These are phyloP conservation scores for Leccinum proximum DNA, from an alignment of 1,284 basidiomycete genomes.

Conservation along the genomic window DNA sequence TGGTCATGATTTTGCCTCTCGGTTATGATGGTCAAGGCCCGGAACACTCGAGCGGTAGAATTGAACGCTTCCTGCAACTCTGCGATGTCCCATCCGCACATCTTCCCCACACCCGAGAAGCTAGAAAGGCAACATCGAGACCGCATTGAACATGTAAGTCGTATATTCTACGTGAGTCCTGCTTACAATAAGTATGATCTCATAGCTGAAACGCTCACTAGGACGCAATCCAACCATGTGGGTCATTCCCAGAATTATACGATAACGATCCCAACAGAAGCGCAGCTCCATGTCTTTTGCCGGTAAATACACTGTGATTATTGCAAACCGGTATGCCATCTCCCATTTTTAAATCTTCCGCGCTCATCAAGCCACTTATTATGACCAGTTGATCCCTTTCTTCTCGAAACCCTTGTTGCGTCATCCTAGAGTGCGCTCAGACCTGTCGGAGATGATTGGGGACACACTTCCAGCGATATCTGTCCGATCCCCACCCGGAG, in stretches of 20 bases:
- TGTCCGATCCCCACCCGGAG: slow-evolving; percentile 79
- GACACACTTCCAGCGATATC: slow-evolving; percentile 94
- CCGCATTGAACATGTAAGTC: slow-evolving; percentile 93
- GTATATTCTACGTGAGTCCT: slow-evolving; percentile 86
- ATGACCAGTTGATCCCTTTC: slow-evolving; percentile 77
- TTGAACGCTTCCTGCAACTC: slow-evolving; percentile 97
- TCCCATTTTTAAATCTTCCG: not conserved
- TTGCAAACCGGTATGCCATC: slow-evolving; percentile 78
- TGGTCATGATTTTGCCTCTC: slow-evolving; percentile 93
- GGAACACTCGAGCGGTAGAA: slow-evolving; percentile 95
- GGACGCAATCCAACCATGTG: slow-evolving; percentile 90
- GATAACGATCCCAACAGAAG: slow-evolving; percentile 4
- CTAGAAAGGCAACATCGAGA: slow-evolving; percentile 97
- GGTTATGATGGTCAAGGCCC: slow-evolving; percentile 99
- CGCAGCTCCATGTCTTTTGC: slow-evolving; percentile 90
- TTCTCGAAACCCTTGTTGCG: slow-evolving; percentile 97
- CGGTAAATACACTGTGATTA: slow-evolving; percentile 96
- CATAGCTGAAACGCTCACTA: slow-evolving; percentile 29
- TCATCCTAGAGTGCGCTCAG: slow-evolving; percentile 89
- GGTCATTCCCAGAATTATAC: slow-evolving; percentile 1
- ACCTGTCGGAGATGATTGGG: slow-evolving; percentile 84
- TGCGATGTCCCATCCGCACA: slow-evolving; percentile 95
- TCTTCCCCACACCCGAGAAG: slow-evolving; percentile 89
- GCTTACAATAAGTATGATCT: not conserved
- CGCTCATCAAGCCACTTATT: slow-evolving; percentile 3